These are phyloP conservation scores for Avena atlantica DNA, from an alignment of 176 grass and related monocot species.

Conservation along the genomic window DNA sequence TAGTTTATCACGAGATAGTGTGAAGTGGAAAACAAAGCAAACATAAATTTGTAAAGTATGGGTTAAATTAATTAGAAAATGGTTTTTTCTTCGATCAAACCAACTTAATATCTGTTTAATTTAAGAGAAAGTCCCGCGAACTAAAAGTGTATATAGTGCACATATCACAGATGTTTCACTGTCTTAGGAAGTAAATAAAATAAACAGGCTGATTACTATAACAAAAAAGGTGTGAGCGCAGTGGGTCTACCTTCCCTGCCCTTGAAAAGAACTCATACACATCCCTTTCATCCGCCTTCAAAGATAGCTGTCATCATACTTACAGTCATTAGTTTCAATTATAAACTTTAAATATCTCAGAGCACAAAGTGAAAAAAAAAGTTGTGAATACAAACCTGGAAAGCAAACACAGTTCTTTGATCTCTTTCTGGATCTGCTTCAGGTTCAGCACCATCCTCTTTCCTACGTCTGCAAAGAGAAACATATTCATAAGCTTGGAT, in stretches of 20 bases:
- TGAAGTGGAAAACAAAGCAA: constrained; percentile 7
- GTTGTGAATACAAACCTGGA: constrained; percentile 62
- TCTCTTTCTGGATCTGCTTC: constrained; percentile 98
- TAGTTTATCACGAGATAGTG: not conserved
- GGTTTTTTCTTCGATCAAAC: not conserved
- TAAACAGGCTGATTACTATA: constrained; percentile 13
- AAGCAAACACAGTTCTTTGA: constrained; percentile 99
- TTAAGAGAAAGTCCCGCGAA: constrained; percentile 5
- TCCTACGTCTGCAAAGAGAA: constrained; percentile 71
- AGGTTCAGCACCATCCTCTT: constrained; percentile 76
- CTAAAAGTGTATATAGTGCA: not conserved
- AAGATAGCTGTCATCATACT: constrained; percentile 63
- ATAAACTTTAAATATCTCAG: not conserved
- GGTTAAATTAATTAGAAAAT: constrained; percentile 2
- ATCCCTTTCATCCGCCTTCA: constrained; percentile 98
- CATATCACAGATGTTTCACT: not conserved
- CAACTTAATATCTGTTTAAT: not conserved
- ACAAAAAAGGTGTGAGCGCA: constrained; percentile 16
- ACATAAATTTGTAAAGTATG: not conserved
- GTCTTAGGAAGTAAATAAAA: constrained; percentile 6
- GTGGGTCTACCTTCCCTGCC: constrained; percentile 77
- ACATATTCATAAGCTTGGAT: constrained; percentile 19
- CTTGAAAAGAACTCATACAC: constrained; percentile 97
- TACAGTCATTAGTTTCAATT: constrained; percentile 33
- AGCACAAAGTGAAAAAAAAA: not conserved